Base-by-base conservation (phyloP, 129 eudicot genomes). In the Centrapalus pauciflorus region DNA sequence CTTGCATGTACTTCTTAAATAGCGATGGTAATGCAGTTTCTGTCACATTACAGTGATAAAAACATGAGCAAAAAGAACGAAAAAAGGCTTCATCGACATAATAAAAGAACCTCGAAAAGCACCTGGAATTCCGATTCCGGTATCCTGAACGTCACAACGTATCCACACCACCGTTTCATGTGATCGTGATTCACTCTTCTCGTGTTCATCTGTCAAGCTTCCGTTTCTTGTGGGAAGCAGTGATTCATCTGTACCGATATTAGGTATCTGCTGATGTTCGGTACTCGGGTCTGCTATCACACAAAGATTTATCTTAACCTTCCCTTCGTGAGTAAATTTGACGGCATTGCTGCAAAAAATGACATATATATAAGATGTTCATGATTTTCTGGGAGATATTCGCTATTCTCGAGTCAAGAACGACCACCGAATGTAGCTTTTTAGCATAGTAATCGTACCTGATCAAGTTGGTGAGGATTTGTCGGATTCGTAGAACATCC, bases 61-160 rank as follows among this genome's bases (percentile, higher is more conserved):
- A 7, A 2, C 38, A 24, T 61, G 65, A 51, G 72, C 51, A 63
- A 63, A 35, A 30, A 68, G 12, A 61, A 34, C 23, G 38, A 14
- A 73, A 48, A 27, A 46, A 17, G 12, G 24, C 40, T 58, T 8
- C 62, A 19, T 57, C 6, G 38, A 43, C 9, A 64, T 27, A 37
- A 55, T 52, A 3, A 7, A n/a, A 35, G 63, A 25, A 14, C 30
- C n/a, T 38, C 2, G 51, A 27, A 24, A 60, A 33, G 25, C 72
- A 89, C 94, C 97, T 50, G 95, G 88, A 66, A 90, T 86, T 67
- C 90, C 95, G 41, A 85, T 90, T 56, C 95, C 96, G 0, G 93
- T 85, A 59, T 89, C 96, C 64, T 80, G 76, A 59, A 89, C 96
- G 73, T 89, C 94, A 65, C 93, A 89, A 3, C 84, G 70, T 52